These are phyloP conservation scores for Thalassiosira oceanica DNA, from an alignment of 352 stramenopile species.

Conservation along the genomic window DNA sequence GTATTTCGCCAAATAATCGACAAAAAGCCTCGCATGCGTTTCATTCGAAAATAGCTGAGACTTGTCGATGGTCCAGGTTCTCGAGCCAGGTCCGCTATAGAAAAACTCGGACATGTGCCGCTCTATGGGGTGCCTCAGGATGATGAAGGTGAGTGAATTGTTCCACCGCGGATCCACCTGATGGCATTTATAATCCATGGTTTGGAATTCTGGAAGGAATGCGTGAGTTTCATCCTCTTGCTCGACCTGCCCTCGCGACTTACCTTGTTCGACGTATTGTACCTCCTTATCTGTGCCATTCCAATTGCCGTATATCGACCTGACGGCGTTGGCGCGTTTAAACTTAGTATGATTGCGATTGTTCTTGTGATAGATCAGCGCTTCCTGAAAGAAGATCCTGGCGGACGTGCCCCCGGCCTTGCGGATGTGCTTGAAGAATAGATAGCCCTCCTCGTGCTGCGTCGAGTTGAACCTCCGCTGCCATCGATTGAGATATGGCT, in stretches of 20 bases:
- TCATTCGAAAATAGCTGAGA: conserved; percentile 20
- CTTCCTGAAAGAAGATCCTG: conserved; percentile 3
- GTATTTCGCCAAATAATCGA: conserved; percentile 6
- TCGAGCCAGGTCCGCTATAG: conserved; percentile 10
- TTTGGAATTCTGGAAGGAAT: no score
- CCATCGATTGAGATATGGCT: no score
- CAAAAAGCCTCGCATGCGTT: conserved; percentile 20
- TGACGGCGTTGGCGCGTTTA: no score
- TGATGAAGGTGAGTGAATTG: conserved; percentile 12
- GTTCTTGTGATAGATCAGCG: conserved; percentile 6
- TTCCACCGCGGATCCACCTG: no score
- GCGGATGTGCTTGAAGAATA: conserved; percentile 30
- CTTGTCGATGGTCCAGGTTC: conserved; percentile 14
- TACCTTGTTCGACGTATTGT: no score
- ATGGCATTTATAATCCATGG: no score
- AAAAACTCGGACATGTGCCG: conserved; percentile 42
- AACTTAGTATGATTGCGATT: neutral
- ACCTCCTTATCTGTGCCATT: no score
- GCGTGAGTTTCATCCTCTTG: no score
- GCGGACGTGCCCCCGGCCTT: conserved; percentile 19
- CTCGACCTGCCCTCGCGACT: no score
- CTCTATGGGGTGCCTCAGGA: conserved; percentile 24
- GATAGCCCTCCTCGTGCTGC: neutral
- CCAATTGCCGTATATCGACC: no score
- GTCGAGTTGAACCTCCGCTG: no score